These are phyloP conservation scores for Sungouiella blattae DNA, from an alignment of 805 yeast genomes.

Conservation along the genomic window DNA sequence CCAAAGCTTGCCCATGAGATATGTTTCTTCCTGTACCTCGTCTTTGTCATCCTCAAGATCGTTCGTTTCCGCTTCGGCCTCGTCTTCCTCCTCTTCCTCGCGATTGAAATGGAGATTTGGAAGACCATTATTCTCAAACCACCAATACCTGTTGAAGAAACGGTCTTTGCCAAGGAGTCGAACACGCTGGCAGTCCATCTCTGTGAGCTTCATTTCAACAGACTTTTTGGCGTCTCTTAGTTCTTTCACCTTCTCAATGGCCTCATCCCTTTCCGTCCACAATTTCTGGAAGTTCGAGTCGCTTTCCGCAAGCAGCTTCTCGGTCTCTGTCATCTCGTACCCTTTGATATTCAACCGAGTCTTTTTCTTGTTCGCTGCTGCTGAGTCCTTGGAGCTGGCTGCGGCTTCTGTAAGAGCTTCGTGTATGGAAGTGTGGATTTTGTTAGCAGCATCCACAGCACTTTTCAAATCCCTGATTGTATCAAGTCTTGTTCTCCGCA, in stretches of 20 bases:
- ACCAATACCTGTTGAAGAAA: constrained; percentile 86
- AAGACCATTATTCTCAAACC: constrained; percentile 87
- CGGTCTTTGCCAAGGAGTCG: constrained; percentile 79
- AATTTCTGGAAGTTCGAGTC: constrained; percentile 42
- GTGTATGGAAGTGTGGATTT: constrained; percentile 20
- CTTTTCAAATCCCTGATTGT: constrained; percentile 56
- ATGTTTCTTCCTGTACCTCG: constrained; percentile 50
- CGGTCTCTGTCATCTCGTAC: constrained; percentile 42
- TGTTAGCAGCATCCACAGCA: constrained; percentile 49
- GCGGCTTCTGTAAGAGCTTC: constrained; percentile 17
- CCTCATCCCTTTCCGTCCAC: constrained; percentile 44
- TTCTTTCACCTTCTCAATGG: constrained; percentile 40
- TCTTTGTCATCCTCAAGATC: constrained; percentile 43
- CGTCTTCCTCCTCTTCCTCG: constrained; percentile 36
- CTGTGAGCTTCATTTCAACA: constrained; percentile 60
- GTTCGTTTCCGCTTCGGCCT: constrained; percentile 34
- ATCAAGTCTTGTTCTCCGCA: constrained; percentile 68
- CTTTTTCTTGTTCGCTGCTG: constrained; percentile 17
- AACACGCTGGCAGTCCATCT: constrained; percentile 74
- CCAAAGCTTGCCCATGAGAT: constrained; percentile 82
- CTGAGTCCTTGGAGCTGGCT: background rate
- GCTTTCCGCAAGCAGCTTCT: constrained; percentile 32
- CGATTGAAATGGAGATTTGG: constrained; percentile 42
- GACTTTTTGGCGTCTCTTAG: constrained; percentile 46
- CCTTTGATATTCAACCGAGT: constrained; percentile 25